phyloP scores from a whole-genome alignment of 2,329 filamentous ascomycete species.

The Rhinocladiella similis region DNA sequence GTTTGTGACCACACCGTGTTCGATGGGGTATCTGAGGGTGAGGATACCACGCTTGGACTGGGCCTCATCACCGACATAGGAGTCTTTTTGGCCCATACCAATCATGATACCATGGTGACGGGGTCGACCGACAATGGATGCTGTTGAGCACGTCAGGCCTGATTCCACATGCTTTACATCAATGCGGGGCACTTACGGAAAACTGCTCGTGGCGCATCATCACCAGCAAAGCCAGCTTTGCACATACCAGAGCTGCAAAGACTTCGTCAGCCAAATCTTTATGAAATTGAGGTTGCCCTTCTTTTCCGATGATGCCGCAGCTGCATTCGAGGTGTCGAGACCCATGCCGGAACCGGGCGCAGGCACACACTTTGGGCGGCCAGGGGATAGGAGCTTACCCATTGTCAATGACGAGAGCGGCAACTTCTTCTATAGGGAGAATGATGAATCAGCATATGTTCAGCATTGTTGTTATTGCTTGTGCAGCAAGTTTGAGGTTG shows the following conservation, averaged over 20 bases:
- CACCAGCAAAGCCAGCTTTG: slow-evolving; percentile 99
- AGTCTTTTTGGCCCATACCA: slow-evolving; percentile 99
- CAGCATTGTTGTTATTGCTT: neutral
- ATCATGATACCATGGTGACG: slow-evolving; percentile 99
- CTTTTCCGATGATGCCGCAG: slow-evolving; percentile 19
- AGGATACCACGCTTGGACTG: slow-evolving; percentile 99
- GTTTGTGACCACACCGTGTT: slow-evolving; percentile 99
- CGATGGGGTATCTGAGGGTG: slow-evolving; percentile 98
- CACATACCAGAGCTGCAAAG: slow-evolving; percentile 95
- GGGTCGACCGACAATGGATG: slow-evolving; percentile 98
- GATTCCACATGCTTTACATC: neutral
- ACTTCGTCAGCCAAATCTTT: slow-evolving; percentile 28
- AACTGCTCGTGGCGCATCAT: slow-evolving; percentile 99
- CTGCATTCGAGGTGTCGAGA: neutral
- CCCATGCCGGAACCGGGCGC: slow-evolving; percentile 4
- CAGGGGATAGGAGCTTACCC: slow-evolving; percentile 70
- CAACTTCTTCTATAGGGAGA: slow-evolving; percentile 82
- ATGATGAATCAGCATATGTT: slow-evolving; percentile 46
- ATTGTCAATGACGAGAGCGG: slow-evolving; percentile 99
- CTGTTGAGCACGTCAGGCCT: slow-evolving; percentile 48
- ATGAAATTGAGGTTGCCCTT: slow-evolving; percentile 1
- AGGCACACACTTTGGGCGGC: slow-evolving; percentile 7
- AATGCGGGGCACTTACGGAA: slow-evolving; percentile 79
- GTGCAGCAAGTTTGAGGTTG: slow-evolving; percentile 29
- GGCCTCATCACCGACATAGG: slow-evolving; percentile 99